Percentiles rank a stretch among this genome's conserved stretches.
Evolutionary conservation across 2,329 filamentous ascomycete species (phyloP).

Genomic region (Cordyceps tenuipes): DNA sequence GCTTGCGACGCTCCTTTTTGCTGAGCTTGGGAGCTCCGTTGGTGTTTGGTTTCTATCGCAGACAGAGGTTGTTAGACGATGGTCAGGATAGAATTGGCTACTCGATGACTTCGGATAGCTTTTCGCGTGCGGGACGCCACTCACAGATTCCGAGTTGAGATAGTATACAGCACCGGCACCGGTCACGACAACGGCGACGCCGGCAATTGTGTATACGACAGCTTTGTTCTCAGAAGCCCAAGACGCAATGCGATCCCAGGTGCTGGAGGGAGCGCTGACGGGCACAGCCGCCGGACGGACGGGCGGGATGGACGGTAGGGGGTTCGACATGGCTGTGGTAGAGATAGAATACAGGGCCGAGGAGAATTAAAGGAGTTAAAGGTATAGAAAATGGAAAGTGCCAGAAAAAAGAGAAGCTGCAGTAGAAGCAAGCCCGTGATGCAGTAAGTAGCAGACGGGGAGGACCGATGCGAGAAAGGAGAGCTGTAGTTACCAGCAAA

Average conservation of each 20-base stretch:
- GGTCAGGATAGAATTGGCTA: slow-evolving; percentile 2
- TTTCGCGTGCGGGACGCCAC: slow-evolving; percentile 16
- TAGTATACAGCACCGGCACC: slow-evolving; percentile 93
- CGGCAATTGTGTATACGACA: slow-evolving; percentile 90
- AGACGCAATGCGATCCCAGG: slow-evolving; percentile 82
- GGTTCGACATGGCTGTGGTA: slow-evolving; percentile 32
- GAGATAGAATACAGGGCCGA: slow-evolving; percentile 14
- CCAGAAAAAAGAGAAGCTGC: background rate
- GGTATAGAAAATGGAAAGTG: slow-evolving; percentile 12
- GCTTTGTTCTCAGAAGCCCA: slow-evolving; percentile 97
- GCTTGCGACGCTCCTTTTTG: slow-evolving; percentile 85
- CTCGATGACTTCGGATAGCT: slow-evolving; percentile 16
- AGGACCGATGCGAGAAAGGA: slow-evolving; percentile 7
- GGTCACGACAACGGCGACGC: slow-evolving; percentile 84
- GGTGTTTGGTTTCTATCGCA: slow-evolving; percentile 33
- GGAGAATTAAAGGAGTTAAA: slow-evolving; percentile 18
- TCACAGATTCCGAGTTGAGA: slow-evolving; percentile 54
- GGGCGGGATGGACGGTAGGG: slow-evolving; percentile 41
- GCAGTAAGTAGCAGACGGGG: slow-evolving; percentile 4
- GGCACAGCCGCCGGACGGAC: slow-evolving; percentile 34
- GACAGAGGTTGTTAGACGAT: slow-evolving; percentile 9
- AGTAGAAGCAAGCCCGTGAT: slow-evolving; percentile 8
- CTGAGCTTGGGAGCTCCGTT: slow-evolving; percentile 60
- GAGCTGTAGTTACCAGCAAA: slow-evolving; percentile 6
- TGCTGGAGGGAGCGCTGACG: slow-evolving; percentile 52